Conservation (phyloP, 768 basidiomycete genomes). For the Tephrocybe rancida region DNA sequence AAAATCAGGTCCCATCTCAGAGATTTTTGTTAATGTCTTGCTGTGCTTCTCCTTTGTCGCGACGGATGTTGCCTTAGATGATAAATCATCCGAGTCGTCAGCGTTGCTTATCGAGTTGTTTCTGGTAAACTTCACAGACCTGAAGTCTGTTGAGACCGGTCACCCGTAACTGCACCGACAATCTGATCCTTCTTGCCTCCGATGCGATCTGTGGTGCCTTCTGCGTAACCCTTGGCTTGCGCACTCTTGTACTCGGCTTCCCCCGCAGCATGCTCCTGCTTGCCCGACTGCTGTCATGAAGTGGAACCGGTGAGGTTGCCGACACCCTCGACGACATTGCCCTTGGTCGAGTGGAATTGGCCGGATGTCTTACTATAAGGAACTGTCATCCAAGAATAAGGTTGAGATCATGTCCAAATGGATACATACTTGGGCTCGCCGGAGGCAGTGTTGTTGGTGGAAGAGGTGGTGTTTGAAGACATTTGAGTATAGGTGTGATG, state of each 20-base stretch:
- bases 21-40: constrained; percentile 16
- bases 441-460: too few species aligned
- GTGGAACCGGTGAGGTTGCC: constrained; percentile 48
- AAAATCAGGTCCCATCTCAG: background rate
- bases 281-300: constrained; percentile 47
- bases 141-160: constrained; percentile 39
- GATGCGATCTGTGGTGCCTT: constrained; percentile 47
- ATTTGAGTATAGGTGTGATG: too few species aligned
- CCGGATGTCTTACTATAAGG: constrained; percentile 39
- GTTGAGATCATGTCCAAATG: background rate
- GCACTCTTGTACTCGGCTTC: constrained; percentile 50
- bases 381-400: background rate
- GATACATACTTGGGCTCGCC: constrained; percentile 12
- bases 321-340: constrained; percentile 33
- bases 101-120: too few species aligned
- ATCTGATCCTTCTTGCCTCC: constrained; percentile 48
- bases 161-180: constrained; percentile 52
- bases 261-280: constrained; percentile 51
- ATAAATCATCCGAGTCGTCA: background rate
- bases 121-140: constrained; percentile 36
- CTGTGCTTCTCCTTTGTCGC: constrained; percentile 20
- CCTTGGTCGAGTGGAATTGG: constrained; percentile 45
- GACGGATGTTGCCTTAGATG: constrained; percentile 42
- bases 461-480: constrained; percentile 2
- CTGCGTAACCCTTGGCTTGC: constrained; percentile 48